Percentiles rank a stretch among this genome's conserved stretches.
Evolutionary conservation across 345 rosid species (phyloP).

Genomic region (Lepidium aucheri): DNA sequence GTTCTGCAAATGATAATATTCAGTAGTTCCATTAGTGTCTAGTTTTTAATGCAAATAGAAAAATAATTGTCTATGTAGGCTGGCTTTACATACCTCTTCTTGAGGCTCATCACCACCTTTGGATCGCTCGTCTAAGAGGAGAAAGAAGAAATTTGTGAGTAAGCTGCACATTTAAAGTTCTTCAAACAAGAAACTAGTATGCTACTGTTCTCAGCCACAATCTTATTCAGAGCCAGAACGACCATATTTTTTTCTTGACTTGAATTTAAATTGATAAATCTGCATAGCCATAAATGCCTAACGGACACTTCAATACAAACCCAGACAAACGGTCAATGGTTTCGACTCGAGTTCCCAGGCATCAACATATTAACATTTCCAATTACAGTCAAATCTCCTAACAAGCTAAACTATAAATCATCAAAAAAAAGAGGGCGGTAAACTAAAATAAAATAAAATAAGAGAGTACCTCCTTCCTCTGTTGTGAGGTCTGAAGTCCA

Average conservation of each 20-base stretch:
- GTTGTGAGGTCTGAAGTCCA: constrained; percentile 97
- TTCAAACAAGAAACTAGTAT: background rate
- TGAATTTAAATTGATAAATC: background rate
- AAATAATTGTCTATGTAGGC: background rate
- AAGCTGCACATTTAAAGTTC: background rate
- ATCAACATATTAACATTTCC: background rate
- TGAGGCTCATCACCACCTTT: constrained; percentile 24
- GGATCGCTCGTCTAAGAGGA: constrained; percentile 13
- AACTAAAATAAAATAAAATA: too few species aligned
- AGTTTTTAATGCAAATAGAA: background rate
- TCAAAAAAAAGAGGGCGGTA: too few species aligned
- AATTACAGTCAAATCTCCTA: background rate
- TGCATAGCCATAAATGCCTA: background rate
- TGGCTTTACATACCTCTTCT: constrained; percentile 17
- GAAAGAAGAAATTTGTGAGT: background rate
- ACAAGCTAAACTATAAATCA: background rate
- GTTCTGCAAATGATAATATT: constrained; percentile 9
- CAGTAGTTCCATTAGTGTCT: background rate
- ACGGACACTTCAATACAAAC: too few species aligned
- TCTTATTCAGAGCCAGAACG: background rate
- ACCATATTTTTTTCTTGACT: background rate
- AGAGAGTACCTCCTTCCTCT: constrained; percentile 76
- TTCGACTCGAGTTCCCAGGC: background rate
- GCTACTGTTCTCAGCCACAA: background rate
- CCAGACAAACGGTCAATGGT: background rate